These are phyloP conservation scores for Raphanus hybrid DNA, from an alignment of 441 rosid genomes.

Conservation along the genomic window DNA sequence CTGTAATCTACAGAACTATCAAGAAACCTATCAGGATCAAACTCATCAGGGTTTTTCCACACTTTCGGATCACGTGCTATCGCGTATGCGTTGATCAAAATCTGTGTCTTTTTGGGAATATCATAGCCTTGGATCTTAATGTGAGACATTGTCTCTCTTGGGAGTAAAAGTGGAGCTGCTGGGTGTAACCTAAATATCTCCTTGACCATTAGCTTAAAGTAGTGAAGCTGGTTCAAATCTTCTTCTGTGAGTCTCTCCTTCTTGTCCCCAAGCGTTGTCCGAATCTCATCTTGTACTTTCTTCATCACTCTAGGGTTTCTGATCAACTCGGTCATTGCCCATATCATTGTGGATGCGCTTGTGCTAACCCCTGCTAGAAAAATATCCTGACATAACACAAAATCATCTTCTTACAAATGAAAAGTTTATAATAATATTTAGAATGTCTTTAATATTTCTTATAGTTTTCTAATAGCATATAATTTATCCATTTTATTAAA, in stretches of 20 bases:
- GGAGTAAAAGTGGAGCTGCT: constrained; percentile 49
- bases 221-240: constrained; percentile 35
- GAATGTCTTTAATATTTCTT: background rate
- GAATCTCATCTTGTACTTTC: constrained; percentile 46
- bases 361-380: constrained; percentile 51
- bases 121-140: constrained; percentile 46
- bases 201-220: constrained; percentile 52
- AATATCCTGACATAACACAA: constrained; percentile 25
- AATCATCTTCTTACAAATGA: background rate
- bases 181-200: constrained; percentile 60
- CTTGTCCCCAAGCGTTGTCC: constrained; percentile 24
- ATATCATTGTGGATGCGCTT: constrained; percentile 37
- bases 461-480: too few relatives aligned
- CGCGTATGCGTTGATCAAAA: constrained; percentile 52
- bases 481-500: too few relatives aligned
- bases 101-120: constrained; percentile 41
- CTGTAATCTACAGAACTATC: constrained; percentile 48
- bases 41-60: constrained; percentile 56
- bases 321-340: constrained; percentile 58
- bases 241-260: constrained; percentile 25
- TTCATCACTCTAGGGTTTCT: constrained; percentile 49
- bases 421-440: background rate
- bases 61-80: constrained; percentile 52
- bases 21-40: constrained; percentile 53
- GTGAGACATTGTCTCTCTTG: constrained; percentile 51